phyloP scores from a whole-genome alignment of 768 basidiomycete species.

The Suillus discolor region DNA sequence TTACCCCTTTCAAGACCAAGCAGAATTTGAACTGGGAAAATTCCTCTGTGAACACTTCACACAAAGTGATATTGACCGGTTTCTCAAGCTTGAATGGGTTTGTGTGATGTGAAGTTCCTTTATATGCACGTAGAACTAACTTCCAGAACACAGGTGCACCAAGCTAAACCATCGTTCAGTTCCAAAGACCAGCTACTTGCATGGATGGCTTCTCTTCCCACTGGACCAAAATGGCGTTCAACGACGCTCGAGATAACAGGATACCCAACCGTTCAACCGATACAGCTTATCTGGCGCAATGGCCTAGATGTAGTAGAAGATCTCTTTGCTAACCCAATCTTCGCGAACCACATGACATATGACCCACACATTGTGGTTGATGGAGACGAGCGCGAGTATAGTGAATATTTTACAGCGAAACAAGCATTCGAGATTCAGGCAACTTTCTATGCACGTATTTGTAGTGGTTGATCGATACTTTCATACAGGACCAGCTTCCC shows the following conservation, averaged over 20 bases:
- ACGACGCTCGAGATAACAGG: neutral
- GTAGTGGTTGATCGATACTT: neutral
- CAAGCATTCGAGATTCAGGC: neutral
- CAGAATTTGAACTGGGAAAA: neutral
- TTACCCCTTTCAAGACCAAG: neutral
- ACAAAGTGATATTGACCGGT: neutral
- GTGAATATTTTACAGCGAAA: neutral
- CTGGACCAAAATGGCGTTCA: neutral
- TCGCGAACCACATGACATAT: neutral
- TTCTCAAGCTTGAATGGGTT: neutral
- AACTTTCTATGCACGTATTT: neutral
- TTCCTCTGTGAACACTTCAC: neutral
- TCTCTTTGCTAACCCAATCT: neutral
- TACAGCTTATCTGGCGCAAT: neutral
- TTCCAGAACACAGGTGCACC: neutral
- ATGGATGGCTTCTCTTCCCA: neutral
- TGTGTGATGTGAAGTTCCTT: neutral
- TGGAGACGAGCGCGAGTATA: neutral
- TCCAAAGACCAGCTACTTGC: conserved; percentile 1
- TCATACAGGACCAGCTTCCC: neutral
- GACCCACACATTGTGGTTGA: neutral
- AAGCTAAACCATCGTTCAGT: neutral
- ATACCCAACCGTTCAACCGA: neutral
- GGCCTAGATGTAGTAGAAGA: neutral
- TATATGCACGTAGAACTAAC: neutral